Evolutionary conservation across 345 rosid species (phyloP), one percentile per base, ranked within the genome.

Genomic region (Adansonia digitata): DNA sequence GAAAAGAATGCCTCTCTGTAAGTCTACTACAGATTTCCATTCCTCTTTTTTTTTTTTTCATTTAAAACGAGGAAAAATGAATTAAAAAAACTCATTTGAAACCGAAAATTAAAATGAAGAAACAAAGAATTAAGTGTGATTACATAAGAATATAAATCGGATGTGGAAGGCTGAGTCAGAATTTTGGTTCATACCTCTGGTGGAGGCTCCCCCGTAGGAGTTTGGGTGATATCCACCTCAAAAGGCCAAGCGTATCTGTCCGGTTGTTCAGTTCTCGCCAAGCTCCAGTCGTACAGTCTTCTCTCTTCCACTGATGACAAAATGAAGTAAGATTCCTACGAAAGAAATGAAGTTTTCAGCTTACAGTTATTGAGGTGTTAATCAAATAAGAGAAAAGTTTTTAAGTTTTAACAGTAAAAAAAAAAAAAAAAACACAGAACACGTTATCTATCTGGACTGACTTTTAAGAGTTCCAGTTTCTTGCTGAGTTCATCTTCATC

Each of bases 211-310:
- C 82, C 83, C 5, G 66, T 70, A 1, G 96, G 74, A 1, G 85
- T 69, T 66, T 81, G 81, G 43, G 81, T 74, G 62, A 66, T 82
- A 69, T 94, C 98, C 46, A 74, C 86, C 81, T 94, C 91, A 57
- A 80, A 92, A 3, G 97, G 97, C 98, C 98, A 94, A 2, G 81
- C 71, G 73, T 90, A 92, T 43, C 74, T 77, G 2, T 88, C 97
- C 45, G 97, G 81, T 4, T 78, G 78, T 39, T 70, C 88, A 57
- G 74, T 89, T 65, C 98, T 89, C 0, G 86, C 88, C 86, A 94
- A 78, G 82, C 98, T 94, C 98, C 98, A 94, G 69, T 92, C 97
- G 52, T 94, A 94, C 87, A 94, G 35, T 79, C 98, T 87, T 74
- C 93, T 89, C 80, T 94, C 98, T 68, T 92, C 86, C 63, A 35